These are phyloP conservation scores for Colletotrichum noveboracense DNA, from an alignment of 2,329 filamentous ascomycete genomes.

Conservation along the genomic window DNA sequence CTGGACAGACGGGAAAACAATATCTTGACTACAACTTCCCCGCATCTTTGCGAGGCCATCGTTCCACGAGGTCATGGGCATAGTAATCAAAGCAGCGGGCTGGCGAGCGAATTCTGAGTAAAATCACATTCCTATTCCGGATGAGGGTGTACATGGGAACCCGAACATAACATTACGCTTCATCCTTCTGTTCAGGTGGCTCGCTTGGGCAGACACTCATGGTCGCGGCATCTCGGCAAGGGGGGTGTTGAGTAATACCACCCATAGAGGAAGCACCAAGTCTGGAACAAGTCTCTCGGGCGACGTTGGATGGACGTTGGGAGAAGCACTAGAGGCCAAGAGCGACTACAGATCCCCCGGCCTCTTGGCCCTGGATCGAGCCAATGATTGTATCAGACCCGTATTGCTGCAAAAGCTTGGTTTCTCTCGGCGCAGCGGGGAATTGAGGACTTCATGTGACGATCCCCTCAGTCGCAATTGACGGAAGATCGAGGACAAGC, in stretches of 20 bases:
- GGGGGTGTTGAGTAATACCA: not conserved
- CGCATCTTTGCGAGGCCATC: not conserved
- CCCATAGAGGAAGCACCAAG: not conserved
- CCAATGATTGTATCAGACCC: not conserved
- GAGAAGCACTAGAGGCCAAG: not conserved
- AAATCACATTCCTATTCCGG: not conserved
- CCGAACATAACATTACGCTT: not conserved
- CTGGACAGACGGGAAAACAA: not conserved
- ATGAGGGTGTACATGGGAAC: not conserved
- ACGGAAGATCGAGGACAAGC: not conserved
- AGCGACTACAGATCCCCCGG: not conserved
- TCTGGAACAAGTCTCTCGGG: not conserved
- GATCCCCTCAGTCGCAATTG: not conserved
- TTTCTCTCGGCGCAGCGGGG: constrained; percentile 5
- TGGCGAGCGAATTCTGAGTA: not conserved
- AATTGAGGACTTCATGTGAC: not conserved
- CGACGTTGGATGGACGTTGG: not conserved
- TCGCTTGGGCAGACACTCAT: not conserved
- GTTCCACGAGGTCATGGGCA: not conserved
- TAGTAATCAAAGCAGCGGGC: not conserved
- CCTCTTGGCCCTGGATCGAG: not conserved
- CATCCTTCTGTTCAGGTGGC: not conserved
- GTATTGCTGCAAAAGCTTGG: not conserved
- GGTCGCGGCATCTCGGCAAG: not conserved
- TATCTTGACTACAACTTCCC: not conserved